Percentiles rank a stretch among this genome's conserved stretches.
phyloP scores from a whole-genome alignment of 169 alveolate species.

The Plasmodium gonderi region DNA sequence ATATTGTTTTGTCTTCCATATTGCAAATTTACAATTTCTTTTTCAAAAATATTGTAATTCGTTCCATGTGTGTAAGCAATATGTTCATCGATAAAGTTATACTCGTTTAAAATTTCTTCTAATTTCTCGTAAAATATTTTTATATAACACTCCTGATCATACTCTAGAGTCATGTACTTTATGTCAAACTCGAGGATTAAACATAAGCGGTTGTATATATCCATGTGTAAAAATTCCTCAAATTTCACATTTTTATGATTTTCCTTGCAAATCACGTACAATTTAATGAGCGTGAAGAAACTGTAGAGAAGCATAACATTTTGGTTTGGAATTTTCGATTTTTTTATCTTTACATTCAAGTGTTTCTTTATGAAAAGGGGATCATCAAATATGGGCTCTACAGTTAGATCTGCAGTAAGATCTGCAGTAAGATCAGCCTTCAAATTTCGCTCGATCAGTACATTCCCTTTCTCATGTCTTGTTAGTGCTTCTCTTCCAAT shows the following conservation, averaged over 20 bases:
- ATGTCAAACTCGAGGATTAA: constrained; percentile 42
- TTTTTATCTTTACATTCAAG: constrained; percentile 26
- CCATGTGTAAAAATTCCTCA: constrained; percentile 37
- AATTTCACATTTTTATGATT: constrained; percentile 55
- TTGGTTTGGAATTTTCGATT: constrained; percentile 17
- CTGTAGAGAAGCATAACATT: constrained; percentile 54
- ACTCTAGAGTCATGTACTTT: constrained; percentile 21
- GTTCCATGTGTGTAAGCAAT: background rate
- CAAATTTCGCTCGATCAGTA: background rate
- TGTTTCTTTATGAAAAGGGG: constrained; percentile 6
- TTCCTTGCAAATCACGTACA: constrained; percentile 42
- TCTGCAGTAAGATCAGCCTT: too few relatives aligned
- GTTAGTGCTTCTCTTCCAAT: background rate
- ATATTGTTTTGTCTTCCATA: constrained; percentile 10
- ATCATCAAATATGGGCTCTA: constrained; percentile 4
- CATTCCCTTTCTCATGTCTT: background rate
- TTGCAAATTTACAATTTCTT: constrained; percentile 22
- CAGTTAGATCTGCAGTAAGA: too few relatives aligned
- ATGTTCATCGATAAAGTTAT: constrained; percentile 39
- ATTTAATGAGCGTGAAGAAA: constrained; percentile 31
- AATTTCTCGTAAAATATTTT: constrained; percentile 29
- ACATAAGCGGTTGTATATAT: constrained; percentile 43
- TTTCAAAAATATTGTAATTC: constrained; percentile 13
- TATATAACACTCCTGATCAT: constrained; percentile 22
- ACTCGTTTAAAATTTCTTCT: background rate